Evolutionary conservation across 2,329 filamentous ascomycete species (phyloP).

Genomic region (Aspergillus quadrilineatus): DNA sequence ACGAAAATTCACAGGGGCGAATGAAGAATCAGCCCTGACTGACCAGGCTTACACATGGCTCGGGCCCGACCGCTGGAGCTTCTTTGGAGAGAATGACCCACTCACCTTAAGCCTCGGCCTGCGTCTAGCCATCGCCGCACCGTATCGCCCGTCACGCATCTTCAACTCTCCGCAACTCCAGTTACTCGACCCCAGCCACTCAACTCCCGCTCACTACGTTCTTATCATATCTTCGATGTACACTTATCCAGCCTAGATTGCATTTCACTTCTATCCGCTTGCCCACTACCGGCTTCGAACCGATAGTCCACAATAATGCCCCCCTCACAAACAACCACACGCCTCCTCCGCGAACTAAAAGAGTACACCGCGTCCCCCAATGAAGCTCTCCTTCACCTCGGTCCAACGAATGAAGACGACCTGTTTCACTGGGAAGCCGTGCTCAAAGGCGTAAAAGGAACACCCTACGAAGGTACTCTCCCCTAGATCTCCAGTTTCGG

Average conservation of each 20-base stretch:
- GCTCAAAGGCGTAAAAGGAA: conserved; percentile 58
- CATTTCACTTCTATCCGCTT: neutral
- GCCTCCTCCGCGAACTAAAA: conserved; percentile 62
- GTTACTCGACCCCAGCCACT: conserved; percentile 10
- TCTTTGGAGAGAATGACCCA: conserved; percentile 15
- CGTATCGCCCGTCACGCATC: neutral
- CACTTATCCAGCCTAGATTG: neutral
- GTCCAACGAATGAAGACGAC: conserved; percentile 57
- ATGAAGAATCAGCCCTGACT: conserved; percentile 4
- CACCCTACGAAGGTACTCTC: conserved; percentile 58
- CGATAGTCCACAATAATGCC: conserved; percentile 21
- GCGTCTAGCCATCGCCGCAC: neutral
- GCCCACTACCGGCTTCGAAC: neutral
- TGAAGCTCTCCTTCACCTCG: conserved; percentile 56
- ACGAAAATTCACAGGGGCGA: conserved; percentile 12
- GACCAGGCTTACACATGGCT: conserved; percentile 9
- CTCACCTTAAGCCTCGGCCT: conserved; percentile 16
- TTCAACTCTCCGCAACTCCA: conserved; percentile 5
- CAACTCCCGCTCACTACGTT: neutral
- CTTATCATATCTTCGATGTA: neutral
- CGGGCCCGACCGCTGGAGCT: conserved; percentile 14
- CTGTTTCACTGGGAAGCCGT: conserved; percentile 61
- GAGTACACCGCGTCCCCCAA: conserved; percentile 58
- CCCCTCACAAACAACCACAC: conserved; percentile 51
- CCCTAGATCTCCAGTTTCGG: neutral